These are phyloP conservation scores for Datisca glomerata DNA, from an alignment of 306 rosid species.

Conservation along the genomic window DNA sequence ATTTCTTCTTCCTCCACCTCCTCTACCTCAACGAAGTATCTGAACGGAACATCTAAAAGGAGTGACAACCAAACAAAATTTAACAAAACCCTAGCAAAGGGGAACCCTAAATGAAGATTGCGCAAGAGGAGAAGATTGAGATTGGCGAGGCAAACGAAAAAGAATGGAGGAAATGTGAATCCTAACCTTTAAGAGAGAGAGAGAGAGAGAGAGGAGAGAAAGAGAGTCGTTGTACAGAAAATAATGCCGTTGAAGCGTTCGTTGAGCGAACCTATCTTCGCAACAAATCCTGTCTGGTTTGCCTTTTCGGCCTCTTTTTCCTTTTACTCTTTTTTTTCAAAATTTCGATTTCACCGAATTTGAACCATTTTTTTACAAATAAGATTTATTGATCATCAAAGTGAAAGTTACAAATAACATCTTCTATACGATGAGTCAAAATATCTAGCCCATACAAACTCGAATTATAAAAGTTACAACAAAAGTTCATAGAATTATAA, in stretches of 20 bases:
- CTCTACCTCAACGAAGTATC: too few species aligned
- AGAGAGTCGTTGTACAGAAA: conserved; percentile 14
- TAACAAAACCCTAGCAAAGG: conserved; percentile 15
- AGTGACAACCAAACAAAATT: background rate
- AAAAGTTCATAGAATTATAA: too few species aligned
- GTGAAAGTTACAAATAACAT: too few species aligned
- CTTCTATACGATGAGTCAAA: too few species aligned
- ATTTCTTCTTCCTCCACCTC: too few species aligned
- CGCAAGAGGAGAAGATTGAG: conserved; percentile 8
- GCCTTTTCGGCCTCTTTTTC: conserved; percentile 1
- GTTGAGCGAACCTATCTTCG: conserved; percentile 44
- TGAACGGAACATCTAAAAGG: too few species aligned
- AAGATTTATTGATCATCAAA: too few species aligned
- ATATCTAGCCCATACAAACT: too few species aligned
- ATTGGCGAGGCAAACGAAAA: background rate
- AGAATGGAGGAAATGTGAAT: conserved; percentile 13
- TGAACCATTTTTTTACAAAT: too few species aligned
- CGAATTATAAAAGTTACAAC: too few species aligned
- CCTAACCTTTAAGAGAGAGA: conserved; percentile 35
- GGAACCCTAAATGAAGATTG: too few species aligned
- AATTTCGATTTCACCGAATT: too few species aligned
- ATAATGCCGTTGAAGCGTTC: conserved; percentile 94
- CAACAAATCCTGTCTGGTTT: conserved; percentile 31
- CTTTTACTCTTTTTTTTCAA: background rate
- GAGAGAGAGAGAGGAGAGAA: conserved; percentile 27